Base-by-base conservation (phyloP, 148 eudicot genomes). In the Euryodendron excelsum region DNA sequence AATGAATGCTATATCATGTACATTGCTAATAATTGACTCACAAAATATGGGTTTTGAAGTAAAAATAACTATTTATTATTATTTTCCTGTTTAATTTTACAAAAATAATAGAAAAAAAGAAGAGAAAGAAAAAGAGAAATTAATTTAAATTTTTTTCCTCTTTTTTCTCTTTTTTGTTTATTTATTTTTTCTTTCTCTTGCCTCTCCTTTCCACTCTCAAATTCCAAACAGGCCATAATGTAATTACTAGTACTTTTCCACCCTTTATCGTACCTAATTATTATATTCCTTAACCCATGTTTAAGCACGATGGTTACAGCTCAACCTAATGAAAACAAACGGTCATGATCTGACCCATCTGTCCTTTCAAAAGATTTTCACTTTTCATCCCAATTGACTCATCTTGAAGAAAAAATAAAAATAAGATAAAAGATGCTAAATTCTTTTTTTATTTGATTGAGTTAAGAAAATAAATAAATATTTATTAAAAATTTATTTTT, bases 221-320 rank as follows among this genome's bases (percentile, higher is more conserved):
- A n/a, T n/a, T n/a, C n/a, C n/a, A n/a, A n/a, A n/a, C n/a, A n/a
- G n/a, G n/a, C n/a, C n/a, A n/a, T 68, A 80, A 62, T 68, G 69
- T 53, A 76, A 81, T 81, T 17, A 76, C 76, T 68, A 68, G 76
- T 45, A 33, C 79, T 75, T 80, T 75, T 73, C 66, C 83, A 37
- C 79, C 33, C 56, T 14, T 12, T 44, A 37, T 68, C 75, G 47
- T 75, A 20, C 48, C 85, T 60, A 72, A 82, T 80, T 82, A 75
- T 81, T 78, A 73, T 85, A 80, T 86, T 85, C 89, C 85, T 71
- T 83, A 86, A 85, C 77, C 90, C 93, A 91, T 84, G 91, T 90
- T 91, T 80, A 82, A 18, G 85, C 93, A 90, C 90, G 90, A 89
- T 78, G 80, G 60, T 33, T 82, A 91, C 93, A 91, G 89, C 90